A percentile compares a stretch with the other conserved stretches of the same genome.
Evolutionary conservation across 768 basidiomycete genomes (phyloP).

Genomic region (Nevesoporus exiguus): DNA sequence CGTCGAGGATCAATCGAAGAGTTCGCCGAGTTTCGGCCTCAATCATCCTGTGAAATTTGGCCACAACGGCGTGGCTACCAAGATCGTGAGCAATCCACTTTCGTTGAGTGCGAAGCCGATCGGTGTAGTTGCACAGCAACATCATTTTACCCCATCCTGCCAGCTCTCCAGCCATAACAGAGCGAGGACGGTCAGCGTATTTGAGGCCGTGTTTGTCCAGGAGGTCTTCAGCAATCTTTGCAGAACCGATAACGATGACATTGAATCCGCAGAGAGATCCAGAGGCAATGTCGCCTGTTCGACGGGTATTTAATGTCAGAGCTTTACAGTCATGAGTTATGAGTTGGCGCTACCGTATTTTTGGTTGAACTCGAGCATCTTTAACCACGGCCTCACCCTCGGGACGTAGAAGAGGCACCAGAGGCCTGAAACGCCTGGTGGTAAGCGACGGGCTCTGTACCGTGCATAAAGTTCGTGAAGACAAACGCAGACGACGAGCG

Average conservation of each 20-base stretch:
- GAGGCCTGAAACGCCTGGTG: slow-evolving; percentile 17
- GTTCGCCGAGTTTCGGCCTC: slow-evolving; percentile 16
- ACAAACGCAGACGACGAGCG: neutral
- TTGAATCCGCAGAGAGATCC: slow-evolving; percentile 24
- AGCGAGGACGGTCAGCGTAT: slow-evolving; percentile 34
- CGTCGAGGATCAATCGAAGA: slow-evolving; percentile 6
- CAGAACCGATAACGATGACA: slow-evolving; percentile 43
- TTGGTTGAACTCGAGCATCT: slow-evolving; percentile 8
- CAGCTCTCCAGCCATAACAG: slow-evolving; percentile 19
- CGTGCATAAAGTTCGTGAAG: slow-evolving; percentile 1
- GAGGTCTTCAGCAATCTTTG: slow-evolving; percentile 39
- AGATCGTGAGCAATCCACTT: slow-evolving; percentile 17
- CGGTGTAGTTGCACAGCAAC: slow-evolving; percentile 12
- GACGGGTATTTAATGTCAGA: neutral
- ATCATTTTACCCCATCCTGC: slow-evolving; percentile 21
- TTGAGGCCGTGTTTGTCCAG: slow-evolving; percentile 43
- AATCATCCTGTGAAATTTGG: slow-evolving; percentile 15
- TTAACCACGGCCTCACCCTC: slow-evolving; percentile 9
- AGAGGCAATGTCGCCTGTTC: slow-evolving; percentile 14
- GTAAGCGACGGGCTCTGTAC: slow-evolving; percentile 4
- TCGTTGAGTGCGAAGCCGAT: slow-evolving; percentile 16
- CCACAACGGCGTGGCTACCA: slow-evolving; percentile 4
- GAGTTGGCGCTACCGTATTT: slow-evolving; percentile 14
- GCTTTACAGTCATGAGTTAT: neutral
- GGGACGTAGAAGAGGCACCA: slow-evolving; percentile 11